Conservation (phyloP, 257 asterid genomes). For the Solanum chilense region DNA sequence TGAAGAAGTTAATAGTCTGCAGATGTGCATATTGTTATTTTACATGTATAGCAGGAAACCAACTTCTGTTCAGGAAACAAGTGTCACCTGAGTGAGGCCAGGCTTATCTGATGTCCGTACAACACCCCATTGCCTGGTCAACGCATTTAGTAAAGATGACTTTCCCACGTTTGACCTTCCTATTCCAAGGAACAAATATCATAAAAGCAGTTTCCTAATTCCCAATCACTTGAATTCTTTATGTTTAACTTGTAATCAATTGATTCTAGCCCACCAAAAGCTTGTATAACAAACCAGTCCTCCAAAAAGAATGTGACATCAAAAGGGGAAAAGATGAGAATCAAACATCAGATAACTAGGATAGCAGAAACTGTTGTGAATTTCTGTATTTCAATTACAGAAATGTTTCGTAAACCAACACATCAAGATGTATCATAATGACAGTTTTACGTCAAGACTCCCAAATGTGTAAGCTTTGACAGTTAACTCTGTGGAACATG, state of each 20-base stretch:
- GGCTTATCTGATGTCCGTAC: conserved; percentile 98
- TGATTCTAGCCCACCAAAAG: neutral
- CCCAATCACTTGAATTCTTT: neutral
- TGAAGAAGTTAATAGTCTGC: conserved; percentile 82
- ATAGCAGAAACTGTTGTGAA: neutral
- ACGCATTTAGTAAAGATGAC: conserved; percentile 81
- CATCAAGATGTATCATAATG: neutral
- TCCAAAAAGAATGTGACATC: neutral
- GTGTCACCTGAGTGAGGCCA: conserved; percentile 87
- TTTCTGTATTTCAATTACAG: neutral
- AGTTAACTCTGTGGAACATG: neutral
- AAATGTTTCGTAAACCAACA: neutral
- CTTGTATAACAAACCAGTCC: neutral
- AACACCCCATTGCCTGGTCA: conserved; percentile 97
- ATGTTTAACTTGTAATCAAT: neutral
- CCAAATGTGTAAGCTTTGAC: neutral
- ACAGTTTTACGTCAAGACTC: neutral
- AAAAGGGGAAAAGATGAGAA: neutral
- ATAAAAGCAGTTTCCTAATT: neutral
- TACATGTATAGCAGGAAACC: neutral
- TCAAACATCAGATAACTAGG: neutral
- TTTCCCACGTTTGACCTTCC: conserved; percentile 98
- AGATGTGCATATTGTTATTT: conserved; percentile 14
- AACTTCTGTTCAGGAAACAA: conserved; percentile 3
- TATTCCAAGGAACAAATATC: conserved; percentile 5